Conservation (phyloP, 345 rosid species). For the Dovyalis caffra region DNA sequence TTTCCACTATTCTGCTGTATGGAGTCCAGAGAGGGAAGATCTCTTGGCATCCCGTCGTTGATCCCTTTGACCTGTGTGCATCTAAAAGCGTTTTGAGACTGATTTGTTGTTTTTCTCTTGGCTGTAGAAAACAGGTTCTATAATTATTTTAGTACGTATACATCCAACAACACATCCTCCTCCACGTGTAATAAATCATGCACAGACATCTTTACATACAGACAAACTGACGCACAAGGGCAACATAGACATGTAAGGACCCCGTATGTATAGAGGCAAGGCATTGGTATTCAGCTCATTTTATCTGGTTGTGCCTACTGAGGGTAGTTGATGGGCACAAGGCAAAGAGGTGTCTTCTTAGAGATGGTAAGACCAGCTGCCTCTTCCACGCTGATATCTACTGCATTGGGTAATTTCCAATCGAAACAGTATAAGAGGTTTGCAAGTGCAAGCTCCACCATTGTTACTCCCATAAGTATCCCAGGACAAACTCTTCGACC, state of each 20-base stretch:
- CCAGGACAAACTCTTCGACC: slow-evolving; percentile 25
- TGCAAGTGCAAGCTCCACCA: slow-evolving; percentile 4
- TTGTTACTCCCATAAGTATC: slow-evolving; percentile 1
- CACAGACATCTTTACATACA: no score
- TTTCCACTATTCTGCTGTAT: neutral
- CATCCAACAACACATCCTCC: neutral
- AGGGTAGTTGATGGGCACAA: slow-evolving; percentile 22
- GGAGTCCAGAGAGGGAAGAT: neutral
- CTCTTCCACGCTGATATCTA: slow-evolving; percentile 32
- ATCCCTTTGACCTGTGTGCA: neutral
- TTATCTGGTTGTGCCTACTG: neutral
- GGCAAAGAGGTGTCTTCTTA: slow-evolving; percentile 32
- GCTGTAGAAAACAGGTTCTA: neutral
- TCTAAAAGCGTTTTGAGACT: neutral
- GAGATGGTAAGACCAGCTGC: slow-evolving; percentile 27
- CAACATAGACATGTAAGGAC: no score
- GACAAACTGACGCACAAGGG: no score
- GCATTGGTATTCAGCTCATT: no score
- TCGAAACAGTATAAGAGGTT: slow-evolving; percentile 14
- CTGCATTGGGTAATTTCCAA: slow-evolving; percentile 7
- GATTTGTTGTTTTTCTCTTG: neutral
- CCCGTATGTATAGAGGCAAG: no score
- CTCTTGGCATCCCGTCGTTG: neutral
- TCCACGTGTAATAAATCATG: neutral
- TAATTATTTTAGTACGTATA: no score